phyloP scores from a whole-genome alignment of 495 filamentous ascomycete genomes.

The Halenospora varia region DNA sequence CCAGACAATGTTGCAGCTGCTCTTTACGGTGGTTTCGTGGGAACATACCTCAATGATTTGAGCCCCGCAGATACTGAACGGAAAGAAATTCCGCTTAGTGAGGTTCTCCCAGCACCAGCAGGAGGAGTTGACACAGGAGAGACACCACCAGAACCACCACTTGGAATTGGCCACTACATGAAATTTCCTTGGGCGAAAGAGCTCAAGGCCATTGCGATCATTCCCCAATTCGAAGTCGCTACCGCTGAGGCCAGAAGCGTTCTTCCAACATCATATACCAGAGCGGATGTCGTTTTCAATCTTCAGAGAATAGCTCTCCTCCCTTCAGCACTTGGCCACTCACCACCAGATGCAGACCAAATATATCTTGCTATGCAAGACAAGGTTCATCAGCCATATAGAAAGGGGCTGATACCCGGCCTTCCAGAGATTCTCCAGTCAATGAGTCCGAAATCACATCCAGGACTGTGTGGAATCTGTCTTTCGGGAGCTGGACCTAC shows the following conservation, averaged over 20 bases:
- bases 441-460: constrained; percentile 78
- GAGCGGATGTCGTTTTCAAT: constrained; percentile 88
- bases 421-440: constrained; percentile 84
- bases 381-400: constrained; percentile 93
- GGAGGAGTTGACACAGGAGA: constrained; percentile 85
- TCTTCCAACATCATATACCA: constrained; percentile 69
- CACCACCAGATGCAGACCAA: constrained; percentile 84
- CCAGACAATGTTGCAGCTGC: constrained; percentile 96
- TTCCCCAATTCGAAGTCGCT: constrained; percentile 88
- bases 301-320: constrained; percentile 86
- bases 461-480: constrained; percentile 87
- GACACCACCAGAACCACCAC: constrained; percentile 79
- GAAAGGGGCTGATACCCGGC: constrained; percentile 82
- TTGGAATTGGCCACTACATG: constrained; percentile 86
- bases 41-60: constrained; percentile 89
- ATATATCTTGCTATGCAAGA: constrained; percentile 98
- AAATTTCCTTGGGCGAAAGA: constrained; percentile 88
- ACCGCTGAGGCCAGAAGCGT: constrained; percentile 84
- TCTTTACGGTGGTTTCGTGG: constrained; percentile 94
- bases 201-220: constrained; percentile 92
- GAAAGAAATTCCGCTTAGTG: constrained; percentile 90
- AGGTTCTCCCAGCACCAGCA: constrained; percentile 81
- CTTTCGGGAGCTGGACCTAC: constrained; percentile 92
- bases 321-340: constrained; percentile 77
- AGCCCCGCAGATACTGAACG: constrained; percentile 78